Base-by-base conservation (phyloP, 371 early-diverging fungal genomes). In the Massospora cicadina region DNA sequence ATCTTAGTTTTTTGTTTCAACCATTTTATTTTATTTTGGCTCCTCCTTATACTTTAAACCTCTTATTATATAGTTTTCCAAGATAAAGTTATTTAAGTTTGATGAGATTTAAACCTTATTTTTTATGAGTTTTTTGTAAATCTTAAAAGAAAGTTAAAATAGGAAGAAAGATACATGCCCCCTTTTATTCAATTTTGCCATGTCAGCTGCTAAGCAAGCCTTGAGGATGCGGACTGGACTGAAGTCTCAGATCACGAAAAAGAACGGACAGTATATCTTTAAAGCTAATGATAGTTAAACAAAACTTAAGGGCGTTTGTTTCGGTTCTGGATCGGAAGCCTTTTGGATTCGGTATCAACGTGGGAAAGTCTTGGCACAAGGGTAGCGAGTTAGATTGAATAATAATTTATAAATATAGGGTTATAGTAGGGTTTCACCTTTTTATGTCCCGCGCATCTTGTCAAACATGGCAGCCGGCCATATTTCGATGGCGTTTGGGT, bases 381-480 rank as follows among this genome's bases (percentile, higher is more conserved):
- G 12, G 85, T 83, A 82, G 71, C 68, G 33, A 23, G 43, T 53
- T 64, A 55, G 5, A 25, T 26, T 55, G 33, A 2, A 0, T 17
- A n/a, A 7, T 54, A 26, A 26, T 23, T 55, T 17, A 24, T 29
- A 33, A 3, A 26, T 28, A n/a, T 62, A 89, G 81, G 91, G 91
- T 17, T 74, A 77, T 33, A 79, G 85, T 58, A 86, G 81, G 70
- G 80, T 96, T 58, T 83, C 84, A 60, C 95, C 97, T 2, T 86
- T 87, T 81, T 93, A 94, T 72, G 84, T 94, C 1, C 95, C 97
- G 3, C 76, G 79, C 65, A 87, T 91, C 3, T 74, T 96, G 66
- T 81, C 87, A 72, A 96, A 96, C 72, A 88, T 95, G 89, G 94
- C 95, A 0, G 91, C 93, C 1, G 97, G 95, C 0, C 89, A 89